Conservation (phyloP, 2,329 filamentous ascomycete species). For the Penicillium sp. region DNA sequence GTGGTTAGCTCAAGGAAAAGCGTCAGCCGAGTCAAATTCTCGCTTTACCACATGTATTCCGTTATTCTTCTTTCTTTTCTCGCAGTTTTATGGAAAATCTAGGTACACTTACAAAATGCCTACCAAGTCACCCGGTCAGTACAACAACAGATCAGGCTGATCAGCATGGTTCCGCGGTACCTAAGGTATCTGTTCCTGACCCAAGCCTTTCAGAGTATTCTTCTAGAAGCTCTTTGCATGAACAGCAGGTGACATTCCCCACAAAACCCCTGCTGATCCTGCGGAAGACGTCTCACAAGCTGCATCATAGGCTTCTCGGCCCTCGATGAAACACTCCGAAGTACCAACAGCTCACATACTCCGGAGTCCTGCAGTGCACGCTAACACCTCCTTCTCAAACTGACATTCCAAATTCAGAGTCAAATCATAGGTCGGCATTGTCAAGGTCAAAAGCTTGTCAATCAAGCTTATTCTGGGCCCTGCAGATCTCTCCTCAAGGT, state of each 20-base stretch:
- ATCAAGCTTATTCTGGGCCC: constrained; percentile 10
- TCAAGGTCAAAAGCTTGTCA: constrained; percentile 9
- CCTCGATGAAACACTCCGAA: neutral
- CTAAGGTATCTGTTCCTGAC: neutral
- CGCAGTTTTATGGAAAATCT: neutral
- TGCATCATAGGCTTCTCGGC: neutral
- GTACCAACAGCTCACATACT: neutral
- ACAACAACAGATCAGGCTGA: neutral
- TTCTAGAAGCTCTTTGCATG: constrained; percentile 12
- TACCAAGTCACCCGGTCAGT: neutral
- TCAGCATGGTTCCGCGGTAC: neutral
- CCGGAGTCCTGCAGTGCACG: too few species aligned
- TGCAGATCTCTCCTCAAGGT: constrained; percentile 16
- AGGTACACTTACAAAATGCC: neutral
- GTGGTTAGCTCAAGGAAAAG: neutral
- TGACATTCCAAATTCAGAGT: too few species aligned
- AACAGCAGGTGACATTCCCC: constrained; percentile 2
- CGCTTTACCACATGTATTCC: neutral
- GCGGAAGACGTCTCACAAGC: neutral
- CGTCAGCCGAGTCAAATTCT: neutral
- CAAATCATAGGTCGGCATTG: neutral
- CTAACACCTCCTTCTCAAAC: neutral
- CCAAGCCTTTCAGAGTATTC: neutral
- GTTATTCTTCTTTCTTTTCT: neutral
- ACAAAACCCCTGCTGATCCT: constrained; percentile 3